These are phyloP conservation scores for Citrus trifoliata DNA, from an alignment of 345 rosid genomes.

Conservation along the genomic window DNA sequence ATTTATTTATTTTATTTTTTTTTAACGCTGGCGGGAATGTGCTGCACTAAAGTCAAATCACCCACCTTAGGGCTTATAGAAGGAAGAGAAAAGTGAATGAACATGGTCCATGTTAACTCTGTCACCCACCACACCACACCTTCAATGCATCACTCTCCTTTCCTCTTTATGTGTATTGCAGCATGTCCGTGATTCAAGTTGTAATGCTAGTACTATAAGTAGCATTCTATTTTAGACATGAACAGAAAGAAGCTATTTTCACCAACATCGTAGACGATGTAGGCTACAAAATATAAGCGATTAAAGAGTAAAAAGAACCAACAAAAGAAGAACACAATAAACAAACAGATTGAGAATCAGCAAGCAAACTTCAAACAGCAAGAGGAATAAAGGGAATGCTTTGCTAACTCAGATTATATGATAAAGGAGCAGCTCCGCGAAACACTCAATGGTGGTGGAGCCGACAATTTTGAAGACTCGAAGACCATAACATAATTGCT, in stretches of 20 bases:
- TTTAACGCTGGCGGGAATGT: not conserved
- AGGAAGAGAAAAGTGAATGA: not conserved
- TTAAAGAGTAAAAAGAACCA: not conserved
- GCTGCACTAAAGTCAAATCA: slow-evolving; percentile 1
- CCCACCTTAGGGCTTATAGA: not conserved
- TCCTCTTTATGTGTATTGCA: not conserved
- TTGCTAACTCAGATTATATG: slow-evolving; percentile 2
- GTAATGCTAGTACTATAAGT: not conserved
- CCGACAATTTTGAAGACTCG: slow-evolving; percentile 1
- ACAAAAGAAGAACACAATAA: not conserved
- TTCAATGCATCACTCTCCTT: not conserved
- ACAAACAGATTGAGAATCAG: not conserved
- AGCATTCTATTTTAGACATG: not conserved
- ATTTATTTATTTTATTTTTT: not conserved
- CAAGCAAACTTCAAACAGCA: not conserved
- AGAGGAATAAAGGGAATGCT: not conserved
- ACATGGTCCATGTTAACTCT: not conserved
- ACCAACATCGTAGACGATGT: not conserved
- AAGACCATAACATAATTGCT: not conserved
- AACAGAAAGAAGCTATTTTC: not conserved
- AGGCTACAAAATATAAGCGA: not conserved
- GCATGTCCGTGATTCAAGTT: not conserved
- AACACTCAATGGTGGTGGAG: slow-evolving; percentile 25
- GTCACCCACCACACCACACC: not conserved
- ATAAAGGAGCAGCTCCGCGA: slow-evolving; percentile 3